Conservation (phyloP, 169 alveolate species). For the Plasmodium vivax region DNA sequence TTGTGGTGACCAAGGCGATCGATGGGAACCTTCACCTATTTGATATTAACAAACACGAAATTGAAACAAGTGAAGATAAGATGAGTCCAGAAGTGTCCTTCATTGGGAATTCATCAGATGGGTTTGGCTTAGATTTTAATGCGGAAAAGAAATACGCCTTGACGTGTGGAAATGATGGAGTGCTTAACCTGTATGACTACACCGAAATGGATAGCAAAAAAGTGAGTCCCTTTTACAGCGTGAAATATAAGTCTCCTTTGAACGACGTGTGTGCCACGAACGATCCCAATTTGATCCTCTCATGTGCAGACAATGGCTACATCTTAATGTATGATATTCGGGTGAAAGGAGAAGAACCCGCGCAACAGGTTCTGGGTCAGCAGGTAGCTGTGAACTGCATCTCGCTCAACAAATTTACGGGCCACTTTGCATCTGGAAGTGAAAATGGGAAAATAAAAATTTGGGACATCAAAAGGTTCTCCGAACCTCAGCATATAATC, state of each 20-base stretch:
- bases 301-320: conserved; percentile 69
- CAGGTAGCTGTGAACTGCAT: conserved; percentile 51
- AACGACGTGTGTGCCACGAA: conserved; percentile 52
- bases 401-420: conserved; percentile 26
- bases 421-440: conserved; percentile 67
- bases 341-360: conserved; percentile 33
- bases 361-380: conserved; percentile 48
- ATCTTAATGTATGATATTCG: conserved; percentile 40
- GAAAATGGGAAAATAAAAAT: conserved; percentile 66
- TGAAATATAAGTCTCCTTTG: conserved; percentile 40
- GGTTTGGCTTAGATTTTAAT: conserved; percentile 46
- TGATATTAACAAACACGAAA: conserved; percentile 53
- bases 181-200: conserved; percentile 9
- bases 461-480: conserved; percentile 48
- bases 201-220: not conserved
- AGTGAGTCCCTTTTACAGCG: conserved; percentile 11
- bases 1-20: conserved; percentile 44
- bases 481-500: conserved; percentile 51
- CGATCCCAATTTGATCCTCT: conserved; percentile 44
- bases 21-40: conserved; percentile 54
- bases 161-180: conserved; percentile 68
- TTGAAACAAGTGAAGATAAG: conserved; percentile 46
- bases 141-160: conserved; percentile 1
- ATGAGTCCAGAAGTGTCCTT: conserved; percentile 63
- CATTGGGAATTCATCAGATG: conserved; percentile 42